Evolutionary conservation across 75 land plant species (phyloP).

Genomic region (Selaginella tamariscina): DNA sequence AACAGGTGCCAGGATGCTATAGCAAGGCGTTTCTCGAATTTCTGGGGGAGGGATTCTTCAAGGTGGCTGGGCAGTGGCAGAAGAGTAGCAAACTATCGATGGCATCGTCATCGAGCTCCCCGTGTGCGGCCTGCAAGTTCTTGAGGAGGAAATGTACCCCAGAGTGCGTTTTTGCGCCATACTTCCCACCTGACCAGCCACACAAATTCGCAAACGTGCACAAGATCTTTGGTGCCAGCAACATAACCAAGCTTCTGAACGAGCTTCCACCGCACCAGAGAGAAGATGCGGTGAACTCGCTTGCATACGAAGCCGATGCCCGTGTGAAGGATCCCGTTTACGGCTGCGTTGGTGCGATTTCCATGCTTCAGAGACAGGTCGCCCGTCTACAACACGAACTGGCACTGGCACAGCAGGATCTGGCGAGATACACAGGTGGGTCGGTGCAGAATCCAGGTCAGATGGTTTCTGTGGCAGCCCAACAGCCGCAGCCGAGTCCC

Average conservation of each 20-base stretch:
- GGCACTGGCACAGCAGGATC: constrained; percentile 27
- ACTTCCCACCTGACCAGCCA: constrained; percentile 57
- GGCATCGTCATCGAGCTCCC: constrained; percentile 36
- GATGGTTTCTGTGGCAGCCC: constrained; percentile 2
- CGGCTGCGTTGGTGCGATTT: constrained; percentile 52
- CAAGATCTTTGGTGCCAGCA: constrained; percentile 71
- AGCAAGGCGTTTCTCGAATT: background rate
- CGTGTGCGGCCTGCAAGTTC: constrained; percentile 52
- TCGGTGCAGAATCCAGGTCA: background rate
- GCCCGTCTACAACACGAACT: constrained; percentile 49
- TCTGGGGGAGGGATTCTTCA: too few species aligned
- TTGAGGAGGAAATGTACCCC: constrained; percentile 41
- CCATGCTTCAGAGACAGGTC: constrained; percentile 45
- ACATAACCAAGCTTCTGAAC: constrained; percentile 46
- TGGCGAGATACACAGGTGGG: constrained; percentile 7
- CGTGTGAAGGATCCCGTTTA: constrained; percentile 51
- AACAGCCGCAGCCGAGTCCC: constrained; percentile 15
- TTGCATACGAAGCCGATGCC: constrained; percentile 51
- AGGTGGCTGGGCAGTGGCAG: background rate
- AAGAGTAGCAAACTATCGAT: background rate
- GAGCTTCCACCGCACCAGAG: constrained; percentile 48
- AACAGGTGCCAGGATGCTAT: too few species aligned
- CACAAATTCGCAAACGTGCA: constrained; percentile 47
- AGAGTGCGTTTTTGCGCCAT: constrained; percentile 50
- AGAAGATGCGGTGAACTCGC: constrained; percentile 48